Base-by-base conservation (phyloP, 345 rosid genomes). In the Raphanus sativus region DNA sequence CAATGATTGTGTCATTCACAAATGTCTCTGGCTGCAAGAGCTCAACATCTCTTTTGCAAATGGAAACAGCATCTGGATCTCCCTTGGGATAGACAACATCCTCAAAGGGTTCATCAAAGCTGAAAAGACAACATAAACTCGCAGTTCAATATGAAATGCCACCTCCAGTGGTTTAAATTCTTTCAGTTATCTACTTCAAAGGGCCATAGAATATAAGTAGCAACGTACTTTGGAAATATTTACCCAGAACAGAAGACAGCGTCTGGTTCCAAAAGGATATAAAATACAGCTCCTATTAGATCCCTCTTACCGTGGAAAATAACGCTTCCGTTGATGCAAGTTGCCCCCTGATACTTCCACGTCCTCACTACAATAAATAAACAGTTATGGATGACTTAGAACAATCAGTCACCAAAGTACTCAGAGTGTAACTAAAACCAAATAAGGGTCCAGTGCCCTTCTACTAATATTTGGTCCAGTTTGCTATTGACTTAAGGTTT, bases 41-140 rank as follows among this genome's bases (percentile, higher is more conserved):
- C 78, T 95, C 98, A 81, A 95, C 93, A 73, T 95, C 99, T 83
- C 97, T 86, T 85, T 88, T 95, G 75, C 92, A 79, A 64, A 95
- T 85, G 28, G 98, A 89, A 85, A 95, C 97, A 16, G 99, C 98
- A 86, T 95, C 99, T 65, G 83, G 67, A 71, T 95, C 99, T 75
- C 96, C 98, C 85, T 92, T 85, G n/a, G 97, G 98, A 80, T 90
- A 94, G 83, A 92, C 61, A 80, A 94, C 89, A 59, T 94, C 98
- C 82, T 90, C 97, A 74, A 94, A 88, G 50, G 88, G 89, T 78
- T 82, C 88, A 66, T 89, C 96, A 79, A 94, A 94, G 69, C 98
- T 94, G 91, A 36, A 86, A 79, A 69, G 67, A 71, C 72, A 80
- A 76, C 54, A 78, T 48, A 74, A 73, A 56, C 26, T 58, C 65